phyloP scores from a whole-genome alignment of 805 yeast species.

The Barnettozyma vustinii region DNA sequence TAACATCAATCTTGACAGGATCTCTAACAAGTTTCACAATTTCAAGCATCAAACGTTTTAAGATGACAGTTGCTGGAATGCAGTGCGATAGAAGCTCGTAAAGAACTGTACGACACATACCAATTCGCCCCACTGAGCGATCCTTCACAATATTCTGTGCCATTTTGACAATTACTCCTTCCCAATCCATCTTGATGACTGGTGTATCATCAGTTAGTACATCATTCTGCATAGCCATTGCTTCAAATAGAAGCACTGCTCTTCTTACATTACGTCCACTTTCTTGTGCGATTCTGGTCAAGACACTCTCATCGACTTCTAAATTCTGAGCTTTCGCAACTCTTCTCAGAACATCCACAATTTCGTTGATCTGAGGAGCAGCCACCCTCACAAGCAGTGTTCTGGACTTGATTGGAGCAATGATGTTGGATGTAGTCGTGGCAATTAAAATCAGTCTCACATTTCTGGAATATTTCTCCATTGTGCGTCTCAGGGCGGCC shows the following conservation, averaged over 20 bases:
- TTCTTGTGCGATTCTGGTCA: conserved; percentile 46
- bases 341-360: conserved; percentile 45
- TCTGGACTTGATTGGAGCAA: conserved; percentile 91
- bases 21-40: conserved; percentile 31
- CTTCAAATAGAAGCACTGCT: conserved; percentile 75
- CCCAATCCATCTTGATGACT: conserved; percentile 83
- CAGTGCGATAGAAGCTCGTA: conserved; percentile 90
- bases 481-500: conserved; percentile 90
- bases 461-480: conserved; percentile 90
- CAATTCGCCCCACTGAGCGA: conserved; percentile 52
- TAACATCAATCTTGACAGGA: conserved; percentile 38
- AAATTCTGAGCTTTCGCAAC: conserved; percentile 55
- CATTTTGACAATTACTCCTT: conserved; percentile 62
- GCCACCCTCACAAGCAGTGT: conserved; percentile 84
- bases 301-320: conserved; percentile 34
- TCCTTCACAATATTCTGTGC: conserved; percentile 55
- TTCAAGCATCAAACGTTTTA: conserved; percentile 54
- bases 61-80: conserved; percentile 79
- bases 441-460: conserved; percentile 80
- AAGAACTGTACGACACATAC: conserved; percentile 58
- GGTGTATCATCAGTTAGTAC: conserved; percentile 40
- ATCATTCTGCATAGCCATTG: conserved; percentile 69
- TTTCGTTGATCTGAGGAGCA: conserved; percentile 64
- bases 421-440: conserved; percentile 86
- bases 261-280: conserved; percentile 72